These are phyloP conservation scores for Hypocrella siamensis DNA, from an alignment of 2,329 filamentous ascomycete species.

Conservation along the genomic window DNA sequence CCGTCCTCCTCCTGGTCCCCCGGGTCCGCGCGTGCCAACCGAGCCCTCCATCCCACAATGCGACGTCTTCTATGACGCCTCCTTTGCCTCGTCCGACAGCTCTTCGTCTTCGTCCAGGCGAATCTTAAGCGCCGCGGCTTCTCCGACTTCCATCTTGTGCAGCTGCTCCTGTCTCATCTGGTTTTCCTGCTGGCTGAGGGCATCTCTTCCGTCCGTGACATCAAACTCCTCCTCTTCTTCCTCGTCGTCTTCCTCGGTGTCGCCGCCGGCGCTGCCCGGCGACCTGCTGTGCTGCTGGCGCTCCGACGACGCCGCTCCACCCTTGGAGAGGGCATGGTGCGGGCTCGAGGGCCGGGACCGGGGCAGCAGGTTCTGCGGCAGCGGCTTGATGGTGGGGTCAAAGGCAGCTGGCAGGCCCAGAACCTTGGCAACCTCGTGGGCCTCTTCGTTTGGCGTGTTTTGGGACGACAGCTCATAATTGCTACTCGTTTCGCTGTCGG, in stretches of 20 bases:
- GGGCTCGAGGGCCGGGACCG: constrained; percentile 8
- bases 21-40: no score
- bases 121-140: constrained; percentile 34
- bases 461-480: constrained; percentile 38
- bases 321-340: constrained; percentile 3
- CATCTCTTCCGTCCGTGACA: constrained; percentile 25
- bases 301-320: constrained; percentile 7
- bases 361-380: constrained; percentile 17
- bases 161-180: constrained; percentile 33
- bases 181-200: constrained; percentile 31
- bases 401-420: constrained; percentile 46
- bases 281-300: constrained; percentile 10
- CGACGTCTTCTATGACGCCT: constrained; percentile 16
- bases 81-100: constrained; percentile 14
- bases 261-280: constrained; percentile 21
- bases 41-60: constrained; percentile 2
- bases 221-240: constrained; percentile 28
- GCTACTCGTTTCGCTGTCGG: constrained; percentile 36
- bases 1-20: no score
- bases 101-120: constrained; percentile 23
- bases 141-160: constrained; percentile 44
- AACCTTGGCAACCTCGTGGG: constrained; percentile 46
- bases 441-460: constrained; percentile 44
- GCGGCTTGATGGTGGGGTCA: constrained; percentile 46
- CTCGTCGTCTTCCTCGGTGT: constrained; percentile 23